Conservation (phyloP, 805 yeast genomes). For the Phaffomyces antillensis region DNA sequence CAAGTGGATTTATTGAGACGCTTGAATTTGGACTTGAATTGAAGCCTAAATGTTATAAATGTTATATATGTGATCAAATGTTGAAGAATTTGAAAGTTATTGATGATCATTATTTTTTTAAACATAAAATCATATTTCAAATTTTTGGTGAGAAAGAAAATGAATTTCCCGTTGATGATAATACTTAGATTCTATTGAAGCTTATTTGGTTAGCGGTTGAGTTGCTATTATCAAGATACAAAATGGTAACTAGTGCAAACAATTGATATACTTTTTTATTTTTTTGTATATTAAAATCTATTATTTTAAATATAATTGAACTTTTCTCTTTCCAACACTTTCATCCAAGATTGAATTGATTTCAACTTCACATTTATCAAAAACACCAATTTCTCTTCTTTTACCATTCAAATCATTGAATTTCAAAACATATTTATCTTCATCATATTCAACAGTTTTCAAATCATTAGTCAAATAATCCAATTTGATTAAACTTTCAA, state of each 20-base stretch:
- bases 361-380: slow-evolving; percentile 79
- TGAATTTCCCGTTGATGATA: neutral
- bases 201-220: too few species aligned
- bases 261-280: neutral
- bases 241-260: too few species aligned
- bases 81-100: too few species aligned
- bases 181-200: neutral
- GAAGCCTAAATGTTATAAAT: too few species aligned
- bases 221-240: too few species aligned
- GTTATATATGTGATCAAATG: too few species aligned
- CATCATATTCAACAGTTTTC: slow-evolving; percentile 60
- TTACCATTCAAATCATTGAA: slow-evolving; percentile 44
- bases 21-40: too few species aligned
- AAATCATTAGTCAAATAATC: slow-evolving; percentile 65
- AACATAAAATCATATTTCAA: too few species aligned
- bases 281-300: neutral
- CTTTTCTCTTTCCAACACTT: slow-evolving; percentile 86
- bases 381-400: slow-evolving; percentile 53
- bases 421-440: slow-evolving; percentile 63
- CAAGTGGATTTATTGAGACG: too few species aligned
- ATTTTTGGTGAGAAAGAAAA: neutral
- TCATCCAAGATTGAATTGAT: slow-evolving; percentile 81
- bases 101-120: too few species aligned
- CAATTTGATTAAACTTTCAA: slow-evolving; percentile 84
- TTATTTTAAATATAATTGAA: slow-evolving; percentile 58